phyloP scores from a whole-genome alignment of 768 basidiomycete genomes.

The Psilocybe cyanescens region DNA sequence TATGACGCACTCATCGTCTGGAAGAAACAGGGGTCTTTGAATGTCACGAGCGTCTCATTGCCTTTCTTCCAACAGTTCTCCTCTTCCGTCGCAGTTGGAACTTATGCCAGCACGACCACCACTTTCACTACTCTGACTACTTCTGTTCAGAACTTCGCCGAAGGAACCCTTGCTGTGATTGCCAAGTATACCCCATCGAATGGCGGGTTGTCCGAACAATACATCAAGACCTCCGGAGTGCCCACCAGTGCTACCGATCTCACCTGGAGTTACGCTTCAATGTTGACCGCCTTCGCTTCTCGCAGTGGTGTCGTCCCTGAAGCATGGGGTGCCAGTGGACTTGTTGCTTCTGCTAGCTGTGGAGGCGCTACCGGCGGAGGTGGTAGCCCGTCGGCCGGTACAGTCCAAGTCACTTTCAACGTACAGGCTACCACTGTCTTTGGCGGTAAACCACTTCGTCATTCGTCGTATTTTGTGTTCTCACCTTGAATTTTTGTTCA shows the following conservation, averaged over 20 bases:
- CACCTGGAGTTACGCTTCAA: slow-evolving; percentile 80
- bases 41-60: slow-evolving; percentile 64
- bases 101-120: slow-evolving; percentile 49
- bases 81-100: slow-evolving; percentile 52
- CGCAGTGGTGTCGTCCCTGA: slow-evolving; percentile 50
- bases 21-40: slow-evolving; percentile 52
- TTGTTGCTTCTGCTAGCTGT: slow-evolving; percentile 51
- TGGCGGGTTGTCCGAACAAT: slow-evolving; percentile 72
- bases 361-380: slow-evolving; percentile 30
- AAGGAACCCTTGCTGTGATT: slow-evolving; percentile 63
- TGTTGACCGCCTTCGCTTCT: slow-evolving; percentile 64
- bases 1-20: slow-evolving; percentile 75
- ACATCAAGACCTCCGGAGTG: slow-evolving; percentile 47
- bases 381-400: slow-evolving; percentile 4
- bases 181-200: slow-evolving; percentile 66
- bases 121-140: slow-evolving; percentile 53
- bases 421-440: slow-evolving; percentile 58
- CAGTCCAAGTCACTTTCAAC: slow-evolving; percentile 58
- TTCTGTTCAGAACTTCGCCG: slow-evolving; percentile 59
- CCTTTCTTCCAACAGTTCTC: slow-evolving; percentile 72
- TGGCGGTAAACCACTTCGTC: slow-evolving; percentile 48
- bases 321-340: slow-evolving; percentile 69
- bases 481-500: neutral
- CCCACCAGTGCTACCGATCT: slow-evolving; percentile 67
- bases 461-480: neutral